Conservation (phyloP, 176 grass and related monocot species). For the Eragrostis curvula region DNA sequence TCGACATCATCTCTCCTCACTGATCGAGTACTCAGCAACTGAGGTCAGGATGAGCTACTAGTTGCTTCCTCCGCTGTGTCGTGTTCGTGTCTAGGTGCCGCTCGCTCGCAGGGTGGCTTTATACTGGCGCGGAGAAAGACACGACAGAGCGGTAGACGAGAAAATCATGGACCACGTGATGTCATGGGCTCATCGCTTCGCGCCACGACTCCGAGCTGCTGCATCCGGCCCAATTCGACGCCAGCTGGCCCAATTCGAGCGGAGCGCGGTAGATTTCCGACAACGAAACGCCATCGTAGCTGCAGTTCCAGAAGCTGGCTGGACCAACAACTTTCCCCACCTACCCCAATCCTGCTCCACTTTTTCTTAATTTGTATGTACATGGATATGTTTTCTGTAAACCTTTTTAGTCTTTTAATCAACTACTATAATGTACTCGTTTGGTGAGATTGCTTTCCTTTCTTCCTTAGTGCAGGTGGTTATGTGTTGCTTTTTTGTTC, state of each 20-base stretch:
- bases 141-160: not conserved
- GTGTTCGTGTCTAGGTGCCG: not conserved
- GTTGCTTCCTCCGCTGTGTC: not conserved
- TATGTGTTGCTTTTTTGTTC: not conserved
- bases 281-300: not conserved
- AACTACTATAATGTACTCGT: not conserved
- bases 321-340: not conserved
- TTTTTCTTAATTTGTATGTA: not conserved
- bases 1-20: constrained; percentile 41
- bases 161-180: not conserved
- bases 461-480: not conserved
- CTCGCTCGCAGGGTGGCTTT: not conserved
- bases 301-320: not conserved
- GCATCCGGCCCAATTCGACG: not conserved
- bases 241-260: too few relatives aligned
- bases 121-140: not conserved
- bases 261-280: not conserved
- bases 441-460: not conserved
- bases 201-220: not conserved
- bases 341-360: not conserved
- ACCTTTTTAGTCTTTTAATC: not conserved
- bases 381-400: not conserved
- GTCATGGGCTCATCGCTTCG: not conserved
- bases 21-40: not conserved
- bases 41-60: not conserved